These are phyloP conservation scores for Mycena vitilis DNA, from an alignment of 768 basidiomycete genomes.

Conservation along the genomic window DNA sequence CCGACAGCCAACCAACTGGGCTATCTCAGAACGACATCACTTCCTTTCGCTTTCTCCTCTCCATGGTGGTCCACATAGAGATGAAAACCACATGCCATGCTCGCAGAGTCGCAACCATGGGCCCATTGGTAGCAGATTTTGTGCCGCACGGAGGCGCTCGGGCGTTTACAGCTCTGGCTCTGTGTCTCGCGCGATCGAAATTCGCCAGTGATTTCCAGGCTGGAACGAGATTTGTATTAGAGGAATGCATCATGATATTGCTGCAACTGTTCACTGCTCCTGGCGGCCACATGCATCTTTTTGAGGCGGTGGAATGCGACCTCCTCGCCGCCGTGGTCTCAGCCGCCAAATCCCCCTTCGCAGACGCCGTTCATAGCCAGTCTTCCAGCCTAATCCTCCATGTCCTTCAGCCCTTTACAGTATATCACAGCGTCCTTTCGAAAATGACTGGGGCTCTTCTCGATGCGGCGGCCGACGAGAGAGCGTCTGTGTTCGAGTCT, in stretches of 20 bases:
- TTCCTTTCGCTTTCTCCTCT: not conserved
- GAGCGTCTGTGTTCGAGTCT: not conserved
- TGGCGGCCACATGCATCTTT: not conserved
- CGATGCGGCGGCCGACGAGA: not conserved
- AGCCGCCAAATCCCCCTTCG: not conserved
- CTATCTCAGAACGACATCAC: not conserved
- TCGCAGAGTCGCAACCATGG: not conserved
- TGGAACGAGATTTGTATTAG: not conserved
- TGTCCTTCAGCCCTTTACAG: not conserved
- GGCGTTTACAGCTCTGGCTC: not conserved
- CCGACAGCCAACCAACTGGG: not conserved
- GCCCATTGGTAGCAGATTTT: not conserved
- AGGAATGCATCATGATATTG: not conserved
- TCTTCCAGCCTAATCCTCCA: not conserved
- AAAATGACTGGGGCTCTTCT: not conserved
- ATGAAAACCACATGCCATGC: not conserved
- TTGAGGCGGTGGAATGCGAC: not conserved
- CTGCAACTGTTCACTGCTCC: not conserved
- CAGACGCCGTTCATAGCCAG: not conserved
- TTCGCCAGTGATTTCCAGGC: not conserved
- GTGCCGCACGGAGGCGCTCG: not conserved
- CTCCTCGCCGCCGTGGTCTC: not conserved
- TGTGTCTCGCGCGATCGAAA: not conserved
- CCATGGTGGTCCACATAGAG: not conserved
- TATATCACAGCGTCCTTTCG: not conserved